Conservation (phyloP, 306 rosid species). For the Pterocarpus macrocarpus region DNA sequence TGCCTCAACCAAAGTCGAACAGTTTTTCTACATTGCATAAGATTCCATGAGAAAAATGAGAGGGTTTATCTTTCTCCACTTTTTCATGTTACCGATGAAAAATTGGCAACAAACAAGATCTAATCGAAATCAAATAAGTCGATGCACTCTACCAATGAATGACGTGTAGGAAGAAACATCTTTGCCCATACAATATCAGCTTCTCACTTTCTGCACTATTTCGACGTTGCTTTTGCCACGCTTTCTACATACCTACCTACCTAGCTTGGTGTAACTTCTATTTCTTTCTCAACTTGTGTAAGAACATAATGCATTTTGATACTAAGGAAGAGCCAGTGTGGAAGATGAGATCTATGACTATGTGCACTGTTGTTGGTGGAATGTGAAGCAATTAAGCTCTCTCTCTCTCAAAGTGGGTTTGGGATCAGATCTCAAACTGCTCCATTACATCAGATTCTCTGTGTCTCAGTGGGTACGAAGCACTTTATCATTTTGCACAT, state of each 20-base stretch:
- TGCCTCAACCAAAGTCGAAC: neutral
- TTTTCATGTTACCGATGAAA: neutral
- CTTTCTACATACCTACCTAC: neutral
- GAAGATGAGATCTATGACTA: neutral
- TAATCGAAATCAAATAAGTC: neutral
- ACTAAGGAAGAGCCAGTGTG: neutral
- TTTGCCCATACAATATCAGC: neutral
- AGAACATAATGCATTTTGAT: conserved; percentile 4
- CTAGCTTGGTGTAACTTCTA: conserved; percentile 6
- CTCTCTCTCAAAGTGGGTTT: conserved; percentile 42
- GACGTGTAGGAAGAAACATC: neutral
- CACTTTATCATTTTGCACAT: conserved; percentile 22
- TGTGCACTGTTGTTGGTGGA: conserved; percentile 49
- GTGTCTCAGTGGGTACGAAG: neutral
- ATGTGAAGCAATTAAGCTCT: conserved; percentile 47
- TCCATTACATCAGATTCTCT: conserved; percentile 43
- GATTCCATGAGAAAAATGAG: neutral
- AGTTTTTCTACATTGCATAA: neutral
- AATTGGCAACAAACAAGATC: neutral
- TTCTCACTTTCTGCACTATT: neutral
- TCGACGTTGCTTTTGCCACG: neutral
- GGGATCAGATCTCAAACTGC: conserved; percentile 45
- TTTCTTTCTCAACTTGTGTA: neutral
- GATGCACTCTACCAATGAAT: neutral
- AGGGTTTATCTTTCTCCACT: neutral